These are phyloP conservation scores for Teunomyces aglyptinius DNA, from an alignment of 805 yeast species.

Conservation along the genomic window DNA sequence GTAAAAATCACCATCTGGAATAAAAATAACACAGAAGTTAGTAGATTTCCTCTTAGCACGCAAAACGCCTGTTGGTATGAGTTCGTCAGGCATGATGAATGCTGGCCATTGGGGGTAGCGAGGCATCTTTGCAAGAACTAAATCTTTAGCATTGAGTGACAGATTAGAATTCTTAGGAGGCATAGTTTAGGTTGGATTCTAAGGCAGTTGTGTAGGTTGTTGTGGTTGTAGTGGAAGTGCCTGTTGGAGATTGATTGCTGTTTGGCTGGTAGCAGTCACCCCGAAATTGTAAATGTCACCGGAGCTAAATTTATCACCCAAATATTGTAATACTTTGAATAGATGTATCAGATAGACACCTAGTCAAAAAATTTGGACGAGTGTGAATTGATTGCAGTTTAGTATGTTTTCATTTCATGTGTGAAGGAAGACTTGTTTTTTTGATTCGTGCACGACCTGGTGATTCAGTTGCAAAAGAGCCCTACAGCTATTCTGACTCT, in stretches of 20 bases:
- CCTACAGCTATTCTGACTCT: background rate
- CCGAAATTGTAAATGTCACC: background rate
- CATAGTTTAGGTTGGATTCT: conserved; percentile 18
- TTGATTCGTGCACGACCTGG: background rate
- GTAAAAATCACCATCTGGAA: conserved; percentile 46
- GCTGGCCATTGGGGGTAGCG: conserved; percentile 52
- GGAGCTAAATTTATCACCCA: background rate
- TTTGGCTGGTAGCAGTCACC: background rate
- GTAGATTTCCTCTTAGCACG: conserved; percentile 36
- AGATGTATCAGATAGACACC: background rate
- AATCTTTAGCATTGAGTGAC: conserved; percentile 30
- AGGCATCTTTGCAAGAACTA: conserved; percentile 46
- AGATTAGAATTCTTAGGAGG: conserved; percentile 28
- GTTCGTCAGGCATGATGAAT: conserved; percentile 40
- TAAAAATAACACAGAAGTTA: conserved; percentile 42
- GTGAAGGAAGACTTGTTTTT: conserved; percentile 1
- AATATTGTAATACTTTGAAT: background rate
- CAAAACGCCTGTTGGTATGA: conserved; percentile 35
- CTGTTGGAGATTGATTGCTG: background rate
- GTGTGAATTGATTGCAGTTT: background rate
- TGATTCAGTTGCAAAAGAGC: conserved; percentile 1
- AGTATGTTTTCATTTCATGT: conserved; percentile 3
- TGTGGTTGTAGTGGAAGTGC: background rate
- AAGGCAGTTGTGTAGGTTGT: background rate
- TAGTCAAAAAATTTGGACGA: background rate